phyloP scores from a whole-genome alignment of 2,329 filamentous ascomycete species.

The Curvularia spicifera region DNA sequence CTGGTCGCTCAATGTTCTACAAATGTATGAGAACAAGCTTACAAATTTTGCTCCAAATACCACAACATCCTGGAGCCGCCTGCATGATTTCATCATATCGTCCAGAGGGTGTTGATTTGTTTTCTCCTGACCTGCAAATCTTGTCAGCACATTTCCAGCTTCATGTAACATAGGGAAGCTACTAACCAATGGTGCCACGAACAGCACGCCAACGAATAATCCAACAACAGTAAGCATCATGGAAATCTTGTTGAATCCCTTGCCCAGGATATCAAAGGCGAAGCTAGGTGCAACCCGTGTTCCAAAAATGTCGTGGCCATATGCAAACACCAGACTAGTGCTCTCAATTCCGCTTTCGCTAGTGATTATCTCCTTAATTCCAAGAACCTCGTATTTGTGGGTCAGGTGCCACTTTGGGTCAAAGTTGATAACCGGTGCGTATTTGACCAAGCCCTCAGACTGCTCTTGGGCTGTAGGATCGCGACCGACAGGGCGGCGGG shows the following conservation, averaged over 20 bases:
- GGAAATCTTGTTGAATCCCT: conserved; percentile 90
- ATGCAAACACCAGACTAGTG: conserved; percentile 87
- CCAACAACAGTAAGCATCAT: conserved; percentile 84
- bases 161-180: not conserved
- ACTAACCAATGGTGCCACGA: conserved; percentile 82
- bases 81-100: conserved; percentile 39
- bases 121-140: conserved; percentile 60
- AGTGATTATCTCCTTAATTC: conserved; percentile 74
- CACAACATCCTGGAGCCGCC: not conserved
- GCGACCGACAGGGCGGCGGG: conserved; percentile 82
- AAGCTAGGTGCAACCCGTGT: conserved; percentile 86
- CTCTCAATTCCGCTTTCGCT: conserved; percentile 85
- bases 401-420: conserved; percentile 81
- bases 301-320: conserved; percentile 86
- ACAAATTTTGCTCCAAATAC: not conserved
- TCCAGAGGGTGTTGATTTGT: conserved; percentile 72
- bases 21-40: not conserved
- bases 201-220: conserved; percentile 74
- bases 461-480: conserved; percentile 80
- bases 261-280: conserved; percentile 89
- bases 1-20: not conserved
- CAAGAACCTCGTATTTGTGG: conserved; percentile 81
- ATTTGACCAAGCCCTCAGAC: conserved; percentile 82
- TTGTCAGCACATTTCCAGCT: conserved; percentile 17
- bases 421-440: conserved; percentile 78